A percentile compares a stretch with the other conserved stretches of the same genome.
phyloP scores from a whole-genome alignment of 352 stramenopile genomes.

The Blastocystis sp. region DNA sequence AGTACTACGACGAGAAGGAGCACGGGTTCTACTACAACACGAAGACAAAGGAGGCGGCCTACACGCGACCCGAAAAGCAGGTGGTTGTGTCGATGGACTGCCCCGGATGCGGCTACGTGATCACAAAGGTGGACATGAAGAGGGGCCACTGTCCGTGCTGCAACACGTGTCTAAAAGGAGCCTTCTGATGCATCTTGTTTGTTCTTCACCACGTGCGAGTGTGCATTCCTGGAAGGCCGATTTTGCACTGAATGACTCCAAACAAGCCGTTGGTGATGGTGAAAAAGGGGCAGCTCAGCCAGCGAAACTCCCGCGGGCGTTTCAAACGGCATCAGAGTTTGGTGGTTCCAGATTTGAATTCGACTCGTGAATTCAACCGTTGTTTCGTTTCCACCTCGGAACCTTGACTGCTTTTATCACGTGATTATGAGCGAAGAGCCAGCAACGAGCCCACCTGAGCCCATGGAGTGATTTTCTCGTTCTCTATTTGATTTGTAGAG shows the following conservation, averaged over 20 bases:
- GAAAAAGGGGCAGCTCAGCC: neutral
- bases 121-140: slow-evolving; percentile 12
- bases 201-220: neutral
- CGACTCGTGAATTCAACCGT: neutral
- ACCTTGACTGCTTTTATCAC: neutral
- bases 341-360: neutral
- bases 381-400: neutral
- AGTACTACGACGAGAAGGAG: slow-evolving; percentile 48
- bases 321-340: neutral
- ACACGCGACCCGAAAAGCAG: neutral
- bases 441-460: neutral
- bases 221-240: neutral
- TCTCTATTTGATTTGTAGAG: neutral
- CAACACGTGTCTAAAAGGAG: slow-evolving; percentile 44
- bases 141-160: slow-evolving; percentile 36
- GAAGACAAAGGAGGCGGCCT: slow-evolving; percentile 1
- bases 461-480: neutral
- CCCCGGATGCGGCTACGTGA: slow-evolving; percentile 24
- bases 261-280: neutral
- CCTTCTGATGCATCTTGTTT: slow-evolving; percentile 34
- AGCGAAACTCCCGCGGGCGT: neutral
- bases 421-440: neutral
- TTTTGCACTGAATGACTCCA: neutral
- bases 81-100: neutral
- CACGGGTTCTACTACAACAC: slow-evolving; percentile 37